Evolutionary conservation across 2,329 filamentous ascomycete species (phyloP).

Genomic region (Fusarium staphyleae): DNA sequence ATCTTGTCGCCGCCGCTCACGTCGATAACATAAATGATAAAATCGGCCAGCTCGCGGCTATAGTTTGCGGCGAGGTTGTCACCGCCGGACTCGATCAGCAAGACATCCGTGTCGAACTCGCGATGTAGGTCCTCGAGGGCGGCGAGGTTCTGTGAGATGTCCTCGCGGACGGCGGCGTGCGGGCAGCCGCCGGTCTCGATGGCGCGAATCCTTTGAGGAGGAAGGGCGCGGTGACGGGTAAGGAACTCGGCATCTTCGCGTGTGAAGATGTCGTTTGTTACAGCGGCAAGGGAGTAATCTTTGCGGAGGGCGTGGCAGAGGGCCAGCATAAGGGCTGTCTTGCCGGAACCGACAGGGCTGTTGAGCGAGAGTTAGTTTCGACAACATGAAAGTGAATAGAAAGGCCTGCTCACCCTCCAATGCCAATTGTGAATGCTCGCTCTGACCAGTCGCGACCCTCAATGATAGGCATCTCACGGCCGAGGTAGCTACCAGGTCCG

Average conservation of each 20-base stretch:
- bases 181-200: conserved; percentile 98
- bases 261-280: conserved; percentile 99
- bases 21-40: conserved; percentile 98
- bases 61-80: conserved; percentile 99
- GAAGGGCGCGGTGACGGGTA: conserved; percentile 82
- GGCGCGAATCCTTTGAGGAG: conserved; percentile 83
- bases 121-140: conserved; percentile 88
- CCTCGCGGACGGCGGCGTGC: conserved; percentile 95
- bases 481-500: conserved; percentile 87
- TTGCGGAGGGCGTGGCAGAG: conserved; percentile 85
- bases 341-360: conserved; percentile 94
- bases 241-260: conserved; percentile 98
- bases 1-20: conserved; percentile 97
- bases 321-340: conserved; percentile 95
- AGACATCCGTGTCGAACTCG: conserved; percentile 78
- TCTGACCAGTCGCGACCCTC: conserved; percentile 88
- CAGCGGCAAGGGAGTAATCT: conserved; percentile 86
- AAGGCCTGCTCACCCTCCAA: conserved; percentile 76
- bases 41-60: conserved; percentile 91
- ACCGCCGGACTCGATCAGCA: conserved; percentile 94
- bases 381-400: neutral
- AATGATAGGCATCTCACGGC: conserved; percentile 91
- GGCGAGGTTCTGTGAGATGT: conserved; percentile 92
- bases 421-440: conserved; percentile 94
- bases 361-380: neutral